Evolutionary conservation across 75 land plant species (phyloP).

Genomic region (Adiantum capillusveneris): DNA sequence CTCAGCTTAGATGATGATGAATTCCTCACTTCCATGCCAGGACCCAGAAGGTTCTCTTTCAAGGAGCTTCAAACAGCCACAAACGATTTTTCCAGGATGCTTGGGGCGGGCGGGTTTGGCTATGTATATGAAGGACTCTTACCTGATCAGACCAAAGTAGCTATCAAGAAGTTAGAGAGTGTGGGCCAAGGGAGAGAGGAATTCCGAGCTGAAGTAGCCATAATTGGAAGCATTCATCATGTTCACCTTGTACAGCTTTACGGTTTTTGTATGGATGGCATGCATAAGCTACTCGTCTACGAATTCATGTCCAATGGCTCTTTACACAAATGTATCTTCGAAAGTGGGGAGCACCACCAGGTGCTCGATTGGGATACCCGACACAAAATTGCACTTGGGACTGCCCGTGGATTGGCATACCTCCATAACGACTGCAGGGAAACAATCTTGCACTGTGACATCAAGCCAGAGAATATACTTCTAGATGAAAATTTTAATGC

Average conservation of each 20-base stretch:
- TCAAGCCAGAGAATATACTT: slow-evolving; percentile 71
- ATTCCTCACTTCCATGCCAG: neutral
- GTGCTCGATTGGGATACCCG: slow-evolving; percentile 43
- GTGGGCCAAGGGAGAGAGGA: slow-evolving; percentile 3
- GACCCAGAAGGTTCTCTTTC: slow-evolving; percentile 11
- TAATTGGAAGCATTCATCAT: slow-evolving; percentile 16
- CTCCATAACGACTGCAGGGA: slow-evolving; percentile 56
- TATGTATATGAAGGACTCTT: slow-evolving; percentile 13
- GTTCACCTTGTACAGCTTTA: slow-evolving; percentile 6
- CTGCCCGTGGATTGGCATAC: slow-evolving; percentile 56
- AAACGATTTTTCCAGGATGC: slow-evolving; percentile 4
- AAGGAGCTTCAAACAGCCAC: slow-evolving; percentile 11
- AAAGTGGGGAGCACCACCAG: neutral
- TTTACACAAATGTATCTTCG: slow-evolving; percentile 50
- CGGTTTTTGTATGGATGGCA: slow-evolving; percentile 21
- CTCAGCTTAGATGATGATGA: neutral
- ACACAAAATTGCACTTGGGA: slow-evolving; percentile 45
- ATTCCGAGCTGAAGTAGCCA: slow-evolving; percentile 10
- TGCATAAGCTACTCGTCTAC: slow-evolving; percentile 41
- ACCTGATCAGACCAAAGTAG: slow-evolving; percentile 3
- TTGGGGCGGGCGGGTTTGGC: slow-evolving; percentile 20
- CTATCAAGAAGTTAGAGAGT: slow-evolving; percentile 18
- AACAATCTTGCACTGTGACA: slow-evolving; percentile 49
- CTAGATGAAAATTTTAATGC: slow-evolving; percentile 50
- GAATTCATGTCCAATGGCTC: slow-evolving; percentile 55